These are phyloP conservation scores for Penicillium canescens DNA, from an alignment of 495 filamentous ascomycete genomes.

Conservation along the genomic window DNA sequence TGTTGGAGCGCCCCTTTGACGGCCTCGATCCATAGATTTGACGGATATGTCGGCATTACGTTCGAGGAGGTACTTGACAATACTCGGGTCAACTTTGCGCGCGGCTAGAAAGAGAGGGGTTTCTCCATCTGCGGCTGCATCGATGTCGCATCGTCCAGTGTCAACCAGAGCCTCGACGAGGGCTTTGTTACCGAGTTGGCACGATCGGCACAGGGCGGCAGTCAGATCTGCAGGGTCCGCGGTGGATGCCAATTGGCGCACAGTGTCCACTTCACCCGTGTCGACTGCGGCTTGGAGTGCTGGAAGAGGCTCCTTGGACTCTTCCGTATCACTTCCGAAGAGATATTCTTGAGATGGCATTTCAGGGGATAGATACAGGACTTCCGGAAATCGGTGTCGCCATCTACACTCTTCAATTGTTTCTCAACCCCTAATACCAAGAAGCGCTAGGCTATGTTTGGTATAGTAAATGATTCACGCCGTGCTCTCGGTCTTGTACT, in stretches of 20 bases:
- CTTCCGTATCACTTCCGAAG: background rate
- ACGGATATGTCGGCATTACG: background rate
- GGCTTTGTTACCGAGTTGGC: background rate
- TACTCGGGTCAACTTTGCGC: background rate
- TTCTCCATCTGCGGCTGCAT: background rate
- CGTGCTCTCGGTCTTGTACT: too few species aligned
- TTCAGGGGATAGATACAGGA: too few species aligned
- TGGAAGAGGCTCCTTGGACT: background rate
- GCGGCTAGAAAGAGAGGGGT: slow-evolving; percentile 9
- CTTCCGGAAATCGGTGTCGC: too few species aligned
- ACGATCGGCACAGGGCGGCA: slow-evolving; percentile 5
- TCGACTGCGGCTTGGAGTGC: slow-evolving; percentile 6
- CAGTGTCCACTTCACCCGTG: background rate
- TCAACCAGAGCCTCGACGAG: background rate
- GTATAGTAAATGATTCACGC: too few species aligned
- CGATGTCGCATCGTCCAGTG: slow-evolving; percentile 6
- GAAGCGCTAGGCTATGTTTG: too few species aligned
- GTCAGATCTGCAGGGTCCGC: slow-evolving; percentile 1
- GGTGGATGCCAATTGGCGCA: slow-evolving; percentile 1
- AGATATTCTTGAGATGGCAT: too few species aligned
- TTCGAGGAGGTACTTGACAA: slow-evolving; percentile 1
- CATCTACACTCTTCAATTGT: too few species aligned
- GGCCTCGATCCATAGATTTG: background rate
- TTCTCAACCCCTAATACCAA: too few species aligned
- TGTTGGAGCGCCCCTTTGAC: background rate